Conservation (phyloP, 2,329 filamentous ascomycete species). For the Pseudocercospora eumusae region DNA sequence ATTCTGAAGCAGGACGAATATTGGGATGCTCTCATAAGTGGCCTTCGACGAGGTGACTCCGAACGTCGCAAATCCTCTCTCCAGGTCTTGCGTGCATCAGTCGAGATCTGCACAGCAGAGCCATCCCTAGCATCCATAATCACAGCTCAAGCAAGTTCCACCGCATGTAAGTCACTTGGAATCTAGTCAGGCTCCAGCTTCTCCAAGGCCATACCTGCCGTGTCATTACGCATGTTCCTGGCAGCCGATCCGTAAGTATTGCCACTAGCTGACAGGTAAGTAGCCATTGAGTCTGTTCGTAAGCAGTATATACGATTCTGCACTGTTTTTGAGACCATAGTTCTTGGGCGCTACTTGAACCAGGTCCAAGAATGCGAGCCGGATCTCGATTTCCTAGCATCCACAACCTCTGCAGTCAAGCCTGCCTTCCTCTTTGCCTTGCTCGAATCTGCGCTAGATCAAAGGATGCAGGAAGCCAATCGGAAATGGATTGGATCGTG, state of each 20-base stretch:
- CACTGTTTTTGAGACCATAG: slow-evolving; percentile 51
- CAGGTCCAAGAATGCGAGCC: slow-evolving; percentile 50
- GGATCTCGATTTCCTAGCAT: slow-evolving; percentile 46
- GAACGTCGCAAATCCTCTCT: slow-evolving; percentile 52
- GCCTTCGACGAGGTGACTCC: slow-evolving; percentile 46
- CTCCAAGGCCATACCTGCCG: not conserved
- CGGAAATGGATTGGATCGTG: slow-evolving; percentile 51
- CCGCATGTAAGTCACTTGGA: not conserved
- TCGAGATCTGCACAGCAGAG: slow-evolving; percentile 36
- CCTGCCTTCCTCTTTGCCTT: slow-evolving; percentile 47
- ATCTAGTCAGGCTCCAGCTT: not conserved
- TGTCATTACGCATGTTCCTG: not conserved
- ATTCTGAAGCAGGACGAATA: slow-evolving; percentile 37
- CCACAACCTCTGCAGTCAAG: slow-evolving; percentile 41
- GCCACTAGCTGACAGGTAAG: slow-evolving; percentile 11
- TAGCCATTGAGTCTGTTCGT: slow-evolving; percentile 16
- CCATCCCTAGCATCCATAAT: slow-evolving; percentile 8
- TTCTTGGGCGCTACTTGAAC: slow-evolving; percentile 53
- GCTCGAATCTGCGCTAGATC: slow-evolving; percentile 45
- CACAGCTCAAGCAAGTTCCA: not conserved
- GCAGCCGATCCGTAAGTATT: not conserved
- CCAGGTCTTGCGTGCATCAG: slow-evolving; percentile 47
- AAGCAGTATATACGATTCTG: slow-evolving; percentile 48
- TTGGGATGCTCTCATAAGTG: slow-evolving; percentile 44
- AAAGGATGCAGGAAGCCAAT: slow-evolving; percentile 49